A percentile compares a stretch with the other conserved stretches of the same genome.
phyloP scores from a whole-genome alignment of 2,329 filamentous ascomycete genomes.

The Talaromyces pinophilus region DNA sequence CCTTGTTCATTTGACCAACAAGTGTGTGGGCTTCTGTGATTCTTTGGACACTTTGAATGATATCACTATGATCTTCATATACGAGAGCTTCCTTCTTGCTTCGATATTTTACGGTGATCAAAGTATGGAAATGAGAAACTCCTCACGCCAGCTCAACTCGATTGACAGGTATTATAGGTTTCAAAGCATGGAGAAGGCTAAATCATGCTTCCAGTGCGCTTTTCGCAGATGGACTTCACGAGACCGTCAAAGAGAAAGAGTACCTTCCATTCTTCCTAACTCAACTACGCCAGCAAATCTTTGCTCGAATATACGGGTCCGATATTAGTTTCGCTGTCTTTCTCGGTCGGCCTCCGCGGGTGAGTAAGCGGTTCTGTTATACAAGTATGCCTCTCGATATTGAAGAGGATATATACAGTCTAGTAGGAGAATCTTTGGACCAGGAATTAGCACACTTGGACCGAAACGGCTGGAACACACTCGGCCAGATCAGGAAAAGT shows the following conservation, averaged over 20 bases:
- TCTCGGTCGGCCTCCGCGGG: slow-evolving; percentile 20
- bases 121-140: background rate
- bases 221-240: slow-evolving; percentile 21
- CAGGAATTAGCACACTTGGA: slow-evolving; percentile 16
- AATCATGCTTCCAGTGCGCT: slow-evolving; percentile 21
- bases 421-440: slow-evolving; percentile 12
- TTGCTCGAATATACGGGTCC: slow-evolving; percentile 22
- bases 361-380: slow-evolving; percentile 22
- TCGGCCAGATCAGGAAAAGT: slow-evolving; percentile 19
- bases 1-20: slow-evolving; percentile 21
- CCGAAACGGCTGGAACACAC: slow-evolving; percentile 19
- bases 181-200: slow-evolving; percentile 22
- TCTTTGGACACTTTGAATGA: slow-evolving; percentile 22
- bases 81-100: slow-evolving; percentile 22
- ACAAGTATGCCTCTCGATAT: slow-evolving; percentile 23
- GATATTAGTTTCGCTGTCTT: slow-evolving; percentile 23
- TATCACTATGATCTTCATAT: slow-evolving; percentile 22
- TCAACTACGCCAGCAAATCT: slow-evolving; percentile 20
- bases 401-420: slow-evolving; percentile 15
- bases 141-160: background rate
- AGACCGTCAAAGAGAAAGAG: slow-evolving; percentile 19
- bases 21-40: slow-evolving; percentile 22
- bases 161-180: slow-evolving; percentile 13
- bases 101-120: slow-evolving; percentile 21
- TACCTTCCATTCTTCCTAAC: slow-evolving; percentile 18